Conservation (phyloP, 2,329 filamentous ascomycete species). For the Sclerotinia subarctica region DNA sequence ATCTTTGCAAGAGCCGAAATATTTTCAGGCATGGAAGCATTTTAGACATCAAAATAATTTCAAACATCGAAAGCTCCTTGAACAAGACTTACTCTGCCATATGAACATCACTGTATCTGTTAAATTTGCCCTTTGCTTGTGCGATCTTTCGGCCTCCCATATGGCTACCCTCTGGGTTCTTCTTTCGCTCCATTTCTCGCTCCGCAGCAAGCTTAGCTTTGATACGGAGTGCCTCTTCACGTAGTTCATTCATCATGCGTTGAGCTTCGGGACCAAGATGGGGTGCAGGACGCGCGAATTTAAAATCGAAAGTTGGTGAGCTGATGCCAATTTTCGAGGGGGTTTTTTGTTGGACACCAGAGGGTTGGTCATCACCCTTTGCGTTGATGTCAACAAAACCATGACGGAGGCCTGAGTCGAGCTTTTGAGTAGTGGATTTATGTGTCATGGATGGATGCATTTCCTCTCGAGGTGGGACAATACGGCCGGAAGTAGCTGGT, state of each 20-base stretch:
- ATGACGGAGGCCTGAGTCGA: slow-evolving; percentile 75
- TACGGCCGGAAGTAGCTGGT: slow-evolving; percentile 61
- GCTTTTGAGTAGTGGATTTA: slow-evolving; percentile 67
- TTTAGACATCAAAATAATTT: not conserved
- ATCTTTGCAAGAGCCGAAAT: no score
- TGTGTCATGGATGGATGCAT: slow-evolving; percentile 91
- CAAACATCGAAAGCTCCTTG: not conserved
- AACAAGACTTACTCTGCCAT: slow-evolving; percentile 55
- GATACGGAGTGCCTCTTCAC: slow-evolving; percentile 68
- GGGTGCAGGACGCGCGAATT: slow-evolving; percentile 53
- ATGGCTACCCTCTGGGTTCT: slow-evolving; percentile 44
- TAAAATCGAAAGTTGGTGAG: slow-evolving; percentile 64
- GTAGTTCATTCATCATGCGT: slow-evolving; percentile 62
- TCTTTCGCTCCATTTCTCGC: slow-evolving; percentile 51
- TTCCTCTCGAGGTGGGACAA: slow-evolving; percentile 71
- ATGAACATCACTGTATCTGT: slow-evolving; percentile 81
- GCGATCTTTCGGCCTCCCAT: slow-evolving; percentile 67
- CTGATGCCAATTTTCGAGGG: slow-evolving; percentile 58
- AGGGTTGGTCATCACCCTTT: slow-evolving; percentile 42
- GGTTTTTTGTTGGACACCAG: slow-evolving; percentile 53
- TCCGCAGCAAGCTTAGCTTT: slow-evolving; percentile 65
- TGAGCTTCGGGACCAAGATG: slow-evolving; percentile 60
- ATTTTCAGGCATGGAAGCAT: not conserved
- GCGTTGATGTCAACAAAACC: slow-evolving; percentile 70
- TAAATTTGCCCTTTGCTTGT: slow-evolving; percentile 70